Percentiles rank a stretch among this genome's conserved stretches.
These are phyloP conservation scores for Hirsutella minnesotensis DNA, from an alignment of 2,329 filamentous ascomycete species.

Conservation along the genomic window DNA sequence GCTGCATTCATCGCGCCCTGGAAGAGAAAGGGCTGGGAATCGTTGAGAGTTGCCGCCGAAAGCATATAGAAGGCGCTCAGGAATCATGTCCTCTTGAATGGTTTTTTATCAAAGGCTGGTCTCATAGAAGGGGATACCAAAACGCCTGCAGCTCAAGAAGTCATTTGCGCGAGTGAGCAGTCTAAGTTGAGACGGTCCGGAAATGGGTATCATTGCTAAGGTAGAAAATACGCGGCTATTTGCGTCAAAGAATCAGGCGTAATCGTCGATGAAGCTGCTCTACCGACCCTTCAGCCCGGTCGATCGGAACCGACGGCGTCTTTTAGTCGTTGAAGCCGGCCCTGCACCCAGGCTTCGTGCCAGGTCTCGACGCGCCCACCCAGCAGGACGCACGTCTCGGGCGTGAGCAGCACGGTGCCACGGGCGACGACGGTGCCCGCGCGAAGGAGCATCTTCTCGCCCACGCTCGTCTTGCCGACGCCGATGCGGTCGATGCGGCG, in stretches of 20 bases:
- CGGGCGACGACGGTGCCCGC: conserved; percentile 55
- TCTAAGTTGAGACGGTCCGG: too few species aligned
- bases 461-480: conserved; percentile 56
- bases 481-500: conserved; percentile 52
- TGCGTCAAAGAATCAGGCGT: too few species aligned
- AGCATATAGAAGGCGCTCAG: conserved; percentile 6
- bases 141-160: too few species aligned
- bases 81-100: background rate
- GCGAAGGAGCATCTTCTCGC: conserved; percentile 67
- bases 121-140: background rate
- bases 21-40: conserved; percentile 53
- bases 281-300: conserved; percentile 1
- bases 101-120: background rate
- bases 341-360: conserved; percentile 66
- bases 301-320: conserved; percentile 36
- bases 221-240: too few species aligned
- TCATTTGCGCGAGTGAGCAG: too few species aligned
- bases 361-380: conserved; percentile 78
- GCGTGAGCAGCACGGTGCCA: conserved; percentile 68
- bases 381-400: conserved; percentile 55
- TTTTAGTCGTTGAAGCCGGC: conserved; percentile 57
- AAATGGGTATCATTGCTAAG: background rate
- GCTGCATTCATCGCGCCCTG: conserved; percentile 76
- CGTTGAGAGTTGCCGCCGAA: conserved; percentile 26
- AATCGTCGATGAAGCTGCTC: too few species aligned